Evolutionary conservation across 306 rosid genomes (phyloP).

Genomic region (Vigna radiata): DNA sequence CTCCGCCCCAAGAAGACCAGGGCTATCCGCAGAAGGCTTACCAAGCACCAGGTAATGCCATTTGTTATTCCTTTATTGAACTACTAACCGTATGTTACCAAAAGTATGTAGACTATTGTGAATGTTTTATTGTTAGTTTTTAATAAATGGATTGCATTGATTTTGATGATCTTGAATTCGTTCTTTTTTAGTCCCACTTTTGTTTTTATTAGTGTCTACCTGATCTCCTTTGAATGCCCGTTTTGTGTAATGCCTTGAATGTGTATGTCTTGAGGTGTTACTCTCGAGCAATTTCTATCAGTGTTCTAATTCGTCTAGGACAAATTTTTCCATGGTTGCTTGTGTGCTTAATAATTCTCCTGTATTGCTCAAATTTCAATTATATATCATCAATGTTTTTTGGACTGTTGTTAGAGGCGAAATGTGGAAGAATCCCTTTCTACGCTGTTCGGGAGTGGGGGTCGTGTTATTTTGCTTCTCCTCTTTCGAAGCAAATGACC

Average conservation of each 20-base stretch:
- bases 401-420: neutral
- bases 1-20: slow-evolving; percentile 98
- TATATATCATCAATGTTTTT: neutral
- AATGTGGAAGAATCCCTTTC: neutral
- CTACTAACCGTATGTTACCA: neutral
- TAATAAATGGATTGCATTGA: neutral
- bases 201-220: neutral
- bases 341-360: neutral
- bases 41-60: slow-evolving; percentile 84
- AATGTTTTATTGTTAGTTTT: neutral
- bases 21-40: slow-evolving; percentile 93
- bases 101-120: neutral
- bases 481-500: neutral
- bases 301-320: neutral
- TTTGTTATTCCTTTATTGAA: neutral
- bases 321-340: neutral
- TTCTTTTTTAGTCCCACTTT: neutral
- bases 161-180: neutral
- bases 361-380: neutral
- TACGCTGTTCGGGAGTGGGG: neutral
- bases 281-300: neutral
- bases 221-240: neutral
- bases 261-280: neutral
- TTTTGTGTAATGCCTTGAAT: neutral
- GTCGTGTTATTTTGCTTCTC: neutral